A percentile compares a stretch with the other conserved stretches of the same genome.
phyloP scores from a whole-genome alignment of 2,329 filamentous ascomycete genomes.

The Ceratocystis ficicola region DNA sequence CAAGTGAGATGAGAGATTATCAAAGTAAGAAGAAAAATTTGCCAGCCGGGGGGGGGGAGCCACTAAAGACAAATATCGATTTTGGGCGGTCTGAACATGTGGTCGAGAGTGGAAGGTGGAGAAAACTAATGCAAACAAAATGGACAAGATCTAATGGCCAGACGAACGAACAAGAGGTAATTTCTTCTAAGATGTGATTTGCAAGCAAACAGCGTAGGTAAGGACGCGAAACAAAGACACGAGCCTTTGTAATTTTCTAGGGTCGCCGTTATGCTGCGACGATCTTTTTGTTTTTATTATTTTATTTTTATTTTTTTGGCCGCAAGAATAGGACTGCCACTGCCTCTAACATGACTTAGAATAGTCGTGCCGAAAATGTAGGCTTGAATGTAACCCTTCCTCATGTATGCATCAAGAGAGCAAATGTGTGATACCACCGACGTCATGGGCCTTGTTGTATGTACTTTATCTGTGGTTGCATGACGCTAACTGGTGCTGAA shows the following conservation, averaged over 20 bases:
- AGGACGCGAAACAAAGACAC: neutral
- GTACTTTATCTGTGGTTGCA: neutral
- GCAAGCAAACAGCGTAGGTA: neutral
- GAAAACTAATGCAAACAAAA: neutral
- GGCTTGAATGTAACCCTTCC: neutral
- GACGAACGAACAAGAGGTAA: neutral
- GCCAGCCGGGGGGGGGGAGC: neutral
- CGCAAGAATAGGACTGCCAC: too few relatives aligned
- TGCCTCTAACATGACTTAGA: neutral
- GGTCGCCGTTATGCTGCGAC: too few relatives aligned
- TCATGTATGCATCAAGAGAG: neutral
- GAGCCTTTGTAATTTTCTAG: neutral
- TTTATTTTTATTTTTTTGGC: too few relatives aligned
- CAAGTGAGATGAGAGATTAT: neutral
- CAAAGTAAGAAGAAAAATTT: neutral
- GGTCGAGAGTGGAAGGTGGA: neutral
- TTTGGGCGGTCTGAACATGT: neutral
- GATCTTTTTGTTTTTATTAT: too few relatives aligned
- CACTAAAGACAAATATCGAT: neutral
- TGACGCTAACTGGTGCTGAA: neutral
- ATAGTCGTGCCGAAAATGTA: neutral
- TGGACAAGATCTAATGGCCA: neutral
- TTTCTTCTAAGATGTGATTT: slow-evolving; percentile 3
- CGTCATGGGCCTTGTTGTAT: neutral
- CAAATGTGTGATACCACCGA: neutral